Percentiles rank a stretch among this genome's conserved stretches.
phyloP scores from a whole-genome alignment of 176 grass and related monocot genomes.

The Secale cereale region DNA sequence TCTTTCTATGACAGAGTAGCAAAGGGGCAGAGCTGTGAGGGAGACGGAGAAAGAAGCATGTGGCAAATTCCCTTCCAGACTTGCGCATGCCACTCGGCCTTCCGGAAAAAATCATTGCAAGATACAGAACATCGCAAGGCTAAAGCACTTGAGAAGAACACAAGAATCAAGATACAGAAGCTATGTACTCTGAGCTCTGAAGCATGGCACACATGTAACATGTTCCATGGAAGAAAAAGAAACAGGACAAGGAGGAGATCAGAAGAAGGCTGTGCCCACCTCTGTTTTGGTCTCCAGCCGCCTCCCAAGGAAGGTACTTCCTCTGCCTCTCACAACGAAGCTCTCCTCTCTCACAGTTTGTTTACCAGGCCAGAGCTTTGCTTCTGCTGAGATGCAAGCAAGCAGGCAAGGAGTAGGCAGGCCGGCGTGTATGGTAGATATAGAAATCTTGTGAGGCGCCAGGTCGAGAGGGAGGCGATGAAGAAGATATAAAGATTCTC shows the following conservation, averaged over 20 bases:
- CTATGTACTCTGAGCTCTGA: background rate
- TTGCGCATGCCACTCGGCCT: background rate
- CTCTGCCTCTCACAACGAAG: background rate
- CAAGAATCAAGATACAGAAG: background rate
- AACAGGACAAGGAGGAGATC: background rate
- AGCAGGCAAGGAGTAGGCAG: background rate
- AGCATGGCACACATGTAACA: background rate
- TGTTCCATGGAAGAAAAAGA: slow-evolving; percentile 2
- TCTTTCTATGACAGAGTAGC: background rate
- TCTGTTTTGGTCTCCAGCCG: background rate
- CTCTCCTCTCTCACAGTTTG: background rate
- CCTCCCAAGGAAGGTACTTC: slow-evolving; percentile 1
- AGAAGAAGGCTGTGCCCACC: slow-evolving; percentile 23
- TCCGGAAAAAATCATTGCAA: background rate
- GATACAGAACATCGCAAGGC: background rate
- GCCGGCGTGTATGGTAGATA: slow-evolving; percentile 11
- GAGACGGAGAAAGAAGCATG: background rate
- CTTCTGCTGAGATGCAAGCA: slow-evolving; percentile 27
- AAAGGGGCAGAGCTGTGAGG: background rate
- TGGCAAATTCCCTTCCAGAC: background rate
- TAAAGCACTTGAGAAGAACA: background rate
- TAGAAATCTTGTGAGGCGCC: slow-evolving; percentile 21
- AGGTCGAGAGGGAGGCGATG: background rate
- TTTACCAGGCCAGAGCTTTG: slow-evolving; percentile 4
- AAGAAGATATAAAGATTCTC: slow-evolving; percentile 46